phyloP scores from a whole-genome alignment of 345 rosid genomes.

The Rhizophora mangle region DNA sequence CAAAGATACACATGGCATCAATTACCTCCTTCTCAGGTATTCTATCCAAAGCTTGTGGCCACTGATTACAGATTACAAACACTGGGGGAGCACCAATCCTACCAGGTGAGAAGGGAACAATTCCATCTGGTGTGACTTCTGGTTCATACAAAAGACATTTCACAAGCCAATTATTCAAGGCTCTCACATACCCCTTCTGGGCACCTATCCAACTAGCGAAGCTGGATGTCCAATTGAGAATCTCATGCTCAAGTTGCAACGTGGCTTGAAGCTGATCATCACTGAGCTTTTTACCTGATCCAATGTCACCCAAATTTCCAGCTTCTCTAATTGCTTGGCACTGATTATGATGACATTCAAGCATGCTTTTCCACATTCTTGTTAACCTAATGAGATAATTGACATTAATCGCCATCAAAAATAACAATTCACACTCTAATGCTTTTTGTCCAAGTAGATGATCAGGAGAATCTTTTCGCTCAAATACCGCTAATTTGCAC shows the following conservation, averaged over 20 bases:
- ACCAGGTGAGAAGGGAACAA: slow-evolving; percentile 90
- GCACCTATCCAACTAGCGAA: slow-evolving; percentile 78
- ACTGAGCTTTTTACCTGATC: slow-evolving; percentile 57
- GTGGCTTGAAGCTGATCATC: slow-evolving; percentile 66
- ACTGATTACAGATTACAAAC: slow-evolving; percentile 90
- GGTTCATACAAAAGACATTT: slow-evolving; percentile 86
- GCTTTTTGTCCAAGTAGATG: not conserved
- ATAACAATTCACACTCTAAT: not conserved
- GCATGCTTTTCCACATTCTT: slow-evolving; percentile 94
- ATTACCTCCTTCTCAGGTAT: slow-evolving; percentile 88
- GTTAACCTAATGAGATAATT: slow-evolving; percentile 50
- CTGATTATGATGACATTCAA: slow-evolving; percentile 82
- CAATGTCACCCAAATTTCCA: slow-evolving; percentile 52
- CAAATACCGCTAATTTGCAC: not conserved
- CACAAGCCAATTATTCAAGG: slow-evolving; percentile 80
- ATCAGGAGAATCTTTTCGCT: not conserved
- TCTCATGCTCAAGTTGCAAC: slow-evolving; percentile 67
- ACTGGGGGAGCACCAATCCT: slow-evolving; percentile 89
- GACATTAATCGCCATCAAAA: slow-evolving; percentile 13
- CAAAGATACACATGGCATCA: slow-evolving; percentile 63
- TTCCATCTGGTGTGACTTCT: slow-evolving; percentile 86
- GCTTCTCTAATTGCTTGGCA: slow-evolving; percentile 71
- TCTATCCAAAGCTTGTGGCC: slow-evolving; percentile 78
- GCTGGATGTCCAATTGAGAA: slow-evolving; percentile 64
- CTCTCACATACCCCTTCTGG: slow-evolving; percentile 70